Base-by-base conservation (phyloP, 2,329 filamentous ascomycete species). In the Alternaria panax region DNA sequence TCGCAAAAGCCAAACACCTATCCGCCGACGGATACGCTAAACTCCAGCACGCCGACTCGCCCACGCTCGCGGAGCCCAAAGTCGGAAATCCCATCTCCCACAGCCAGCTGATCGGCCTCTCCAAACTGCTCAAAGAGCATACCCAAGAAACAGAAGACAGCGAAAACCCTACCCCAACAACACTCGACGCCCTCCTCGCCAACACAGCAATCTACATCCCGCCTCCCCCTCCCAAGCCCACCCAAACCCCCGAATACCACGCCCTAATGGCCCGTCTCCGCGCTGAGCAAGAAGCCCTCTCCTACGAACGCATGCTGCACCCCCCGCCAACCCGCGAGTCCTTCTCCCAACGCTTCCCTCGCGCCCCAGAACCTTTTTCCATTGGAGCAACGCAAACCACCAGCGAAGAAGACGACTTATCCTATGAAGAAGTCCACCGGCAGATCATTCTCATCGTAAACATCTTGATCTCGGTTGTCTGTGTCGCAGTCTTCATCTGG, bases 361-460 rank as follows among this genome's bases (percentile, higher is more conserved):
- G 45, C 16, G 78, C 68, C 64, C 86, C 84, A 34, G 36, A 51
- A 11, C 89, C 87, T 70, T 84, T 85, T 57, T 83, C 82, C 34
- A 58, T 69, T 3, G 66, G 64, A 8, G 64, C 66, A 4, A 59
- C 63, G 11, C 57, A 47, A 18, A 51, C 63, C 5, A 85, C 86
- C 64, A 80, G 64, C 25, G 79, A 81, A 34, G 78, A 81, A 9
- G 90, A 92, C 62, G 88, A 90, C 2, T 80, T 90, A 2, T 89
- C 88, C 2, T 89, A 88, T 64, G 85, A 86, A 34, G 91, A 95
- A 60, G 83, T 95, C 1, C 90, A 94, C 74, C 85, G 91, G n/a
- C 92, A 95, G 71, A 80, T 95, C 57, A 88, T 91, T 41, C 83
- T 98, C 7, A 92, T 98, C 51, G 84, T 96, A 70, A 99, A 98